These are phyloP conservation scores for Skeletonema marinoi DNA, from an alignment of 108 stramenopile species.

Conservation along the genomic window DNA sequence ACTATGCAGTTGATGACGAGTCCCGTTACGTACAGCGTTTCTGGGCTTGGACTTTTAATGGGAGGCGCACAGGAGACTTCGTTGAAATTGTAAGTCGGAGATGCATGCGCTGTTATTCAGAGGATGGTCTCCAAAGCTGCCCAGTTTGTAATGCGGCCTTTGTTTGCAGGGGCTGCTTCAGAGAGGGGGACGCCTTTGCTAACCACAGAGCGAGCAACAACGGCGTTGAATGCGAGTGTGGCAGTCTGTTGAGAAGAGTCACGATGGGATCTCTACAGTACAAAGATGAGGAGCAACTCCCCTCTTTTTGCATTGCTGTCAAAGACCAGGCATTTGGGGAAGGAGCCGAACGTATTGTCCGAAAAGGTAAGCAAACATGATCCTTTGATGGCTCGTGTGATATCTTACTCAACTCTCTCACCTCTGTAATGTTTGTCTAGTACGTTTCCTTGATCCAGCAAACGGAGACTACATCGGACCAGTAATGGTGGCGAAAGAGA, in stretches of 20 bases:
- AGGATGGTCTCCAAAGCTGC: neutral
- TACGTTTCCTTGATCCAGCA: constrained; percentile 47
- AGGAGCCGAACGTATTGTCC: constrained; percentile 61
- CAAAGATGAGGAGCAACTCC: constrained; percentile 8
- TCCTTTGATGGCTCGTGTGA: neutral
- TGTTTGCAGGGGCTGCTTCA: constrained; percentile 19
- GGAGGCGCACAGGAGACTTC: constrained; percentile 24
- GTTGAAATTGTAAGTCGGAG: constrained; percentile 30
- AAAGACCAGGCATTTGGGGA: constrained; percentile 57
- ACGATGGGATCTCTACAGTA: constrained; percentile 11
- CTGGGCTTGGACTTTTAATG: constrained; percentile 12
- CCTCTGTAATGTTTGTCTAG: neutral
- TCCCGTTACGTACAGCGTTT: constrained; percentile 2
- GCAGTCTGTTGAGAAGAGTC: neutral
- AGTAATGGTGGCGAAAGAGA: constrained; percentile 61
- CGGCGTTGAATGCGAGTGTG: constrained; percentile 5
- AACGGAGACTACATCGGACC: constrained; percentile 43
- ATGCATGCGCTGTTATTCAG: constrained; percentile 27
- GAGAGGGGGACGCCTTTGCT: constrained; percentile 1
- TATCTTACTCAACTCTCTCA: too few relatives aligned
- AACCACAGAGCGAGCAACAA: neutral
- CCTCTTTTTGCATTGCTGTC: constrained; percentile 50
- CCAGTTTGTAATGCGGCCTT: neutral
- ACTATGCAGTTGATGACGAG: neutral
- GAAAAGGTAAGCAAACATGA: constrained; percentile 1